phyloP scores from a whole-genome alignment of 192 early-diverging fungal genomes.

The Podila verticillata region DNA sequence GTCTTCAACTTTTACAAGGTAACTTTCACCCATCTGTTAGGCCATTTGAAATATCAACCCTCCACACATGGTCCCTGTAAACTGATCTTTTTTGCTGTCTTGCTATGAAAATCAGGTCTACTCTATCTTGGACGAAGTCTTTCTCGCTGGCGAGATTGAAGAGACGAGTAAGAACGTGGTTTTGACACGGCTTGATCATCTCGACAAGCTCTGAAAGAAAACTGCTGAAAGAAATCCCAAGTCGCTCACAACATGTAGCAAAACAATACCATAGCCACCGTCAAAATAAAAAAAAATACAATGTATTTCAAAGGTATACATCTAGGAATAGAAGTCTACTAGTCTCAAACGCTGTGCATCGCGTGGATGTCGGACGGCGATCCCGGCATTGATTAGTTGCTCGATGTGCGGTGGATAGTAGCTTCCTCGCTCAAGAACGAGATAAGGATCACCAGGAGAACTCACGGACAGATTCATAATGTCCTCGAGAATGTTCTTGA shows the following conservation, averaged over 20 bases:
- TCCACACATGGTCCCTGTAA: too few relatives aligned
- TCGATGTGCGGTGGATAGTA: slow-evolving; percentile 64
- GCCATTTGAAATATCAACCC: neutral
- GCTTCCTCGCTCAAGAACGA: slow-evolving; percentile 50
- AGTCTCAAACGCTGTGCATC: slow-evolving; percentile 54
- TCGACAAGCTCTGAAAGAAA: slow-evolving; percentile 66
- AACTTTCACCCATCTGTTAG: neutral
- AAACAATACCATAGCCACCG: neutral
- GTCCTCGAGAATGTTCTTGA: slow-evolving; percentile 52
- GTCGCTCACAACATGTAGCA: neutral
- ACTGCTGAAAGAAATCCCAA: neutral
- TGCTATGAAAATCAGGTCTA: slow-evolving; percentile 73
- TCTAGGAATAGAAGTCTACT: slow-evolving; percentile 53
- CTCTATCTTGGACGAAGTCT: slow-evolving; percentile 96
- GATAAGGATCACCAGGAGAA: slow-evolving; percentile 54
- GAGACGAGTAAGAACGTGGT: slow-evolving; percentile 90
- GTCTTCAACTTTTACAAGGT: slow-evolving; percentile 98
- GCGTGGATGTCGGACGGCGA: slow-evolving; percentile 59
- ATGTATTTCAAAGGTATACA: too few relatives aligned
- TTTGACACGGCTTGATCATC: slow-evolving; percentile 77
- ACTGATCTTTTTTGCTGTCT: neutral
- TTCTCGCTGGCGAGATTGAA: slow-evolving; percentile 97
- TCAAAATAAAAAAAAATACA: neutral
- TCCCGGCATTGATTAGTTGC: slow-evolving; percentile 59
- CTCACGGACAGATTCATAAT: slow-evolving; percentile 61